Evolutionary conservation across 805 yeast genomes (phyloP), one percentile per base, ranked within the genome.

Genomic region (Saturnispora besseyi): DNA sequence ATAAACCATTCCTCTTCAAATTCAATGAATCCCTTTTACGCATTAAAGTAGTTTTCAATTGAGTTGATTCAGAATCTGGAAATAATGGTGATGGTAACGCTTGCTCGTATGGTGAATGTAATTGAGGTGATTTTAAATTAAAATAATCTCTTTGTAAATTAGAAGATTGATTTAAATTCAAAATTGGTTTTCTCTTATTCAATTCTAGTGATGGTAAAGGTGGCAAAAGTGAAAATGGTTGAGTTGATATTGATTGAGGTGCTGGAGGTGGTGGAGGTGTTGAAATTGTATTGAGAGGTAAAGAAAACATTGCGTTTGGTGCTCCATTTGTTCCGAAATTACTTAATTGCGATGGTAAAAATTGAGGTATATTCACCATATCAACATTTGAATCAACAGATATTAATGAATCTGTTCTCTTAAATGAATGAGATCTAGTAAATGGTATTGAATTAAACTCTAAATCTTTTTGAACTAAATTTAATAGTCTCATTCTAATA

Each of bases 401-500:
- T 33, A 56, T 43, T 18, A 53, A 45, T n/a, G 66, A 62, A 42
- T 54, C 59, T 33, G 62, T 61, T 44, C 69, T 55, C n/a, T 64
- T 55, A 15, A 37, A 58, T 49, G 21, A 58, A 31, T 47, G 47
- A 24, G 43, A 43, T 24, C 37, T 52, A 18, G 52, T 46, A 31
- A 41, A 53, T 59, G 36, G 60, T 56, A 37, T 46, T 38, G 45
- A 40, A 22, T 24, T 15, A 13, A 34, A 28, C 5, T 40, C 46
- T 26, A 46, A 32, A 31, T 54, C 48, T 7, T 58, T 48, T 44
- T 57, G 59, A 54, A 69, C 61, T 28, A 67, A 51, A 12, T 66
- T 65, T 29, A 67, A 54, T 15, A 67, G 54, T 45, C 72, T 55
- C 45, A 57, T 62, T 44, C 72, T 57, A 34, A 67, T 65, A 12